Percentiles rank a stretch among this genome's conserved stretches.
phyloP scores from a whole-genome alignment of 108 stramenopile genomes.

The Parietichytrium sp. region DNA sequence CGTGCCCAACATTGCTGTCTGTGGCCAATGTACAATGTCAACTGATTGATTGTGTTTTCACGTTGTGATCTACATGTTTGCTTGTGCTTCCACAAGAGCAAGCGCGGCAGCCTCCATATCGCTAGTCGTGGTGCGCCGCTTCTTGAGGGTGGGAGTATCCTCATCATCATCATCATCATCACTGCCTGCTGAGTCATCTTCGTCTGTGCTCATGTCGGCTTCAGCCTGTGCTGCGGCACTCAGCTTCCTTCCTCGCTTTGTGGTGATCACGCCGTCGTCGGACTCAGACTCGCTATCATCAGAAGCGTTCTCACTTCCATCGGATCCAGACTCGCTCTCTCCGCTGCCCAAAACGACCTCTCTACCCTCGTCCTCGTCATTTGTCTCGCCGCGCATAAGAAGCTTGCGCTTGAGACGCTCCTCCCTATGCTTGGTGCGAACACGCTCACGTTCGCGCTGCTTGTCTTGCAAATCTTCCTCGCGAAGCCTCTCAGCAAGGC shows the following conservation, averaged over 20 bases:
- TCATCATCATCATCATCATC: background rate
- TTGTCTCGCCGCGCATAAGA: background rate
- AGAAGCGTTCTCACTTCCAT: background rate
- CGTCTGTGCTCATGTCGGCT: too few relatives aligned
- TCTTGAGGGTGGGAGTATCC: background rate
- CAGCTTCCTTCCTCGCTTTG: background rate
- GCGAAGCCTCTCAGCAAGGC: background rate
- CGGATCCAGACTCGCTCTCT: background rate
- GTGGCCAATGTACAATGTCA: too few relatives aligned
- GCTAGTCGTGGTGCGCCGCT: background rate
- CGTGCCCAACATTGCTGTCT: too few relatives aligned
- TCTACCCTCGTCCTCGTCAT: background rate
- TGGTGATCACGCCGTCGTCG: background rate
- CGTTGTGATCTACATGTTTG: too few relatives aligned
- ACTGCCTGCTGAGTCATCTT: background rate
- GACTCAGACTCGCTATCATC: background rate
- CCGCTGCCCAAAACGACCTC: background rate
- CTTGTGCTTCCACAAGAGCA: background rate
- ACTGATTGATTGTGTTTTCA: too few relatives aligned
- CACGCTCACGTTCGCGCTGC: background rate
- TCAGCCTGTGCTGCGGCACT: background rate
- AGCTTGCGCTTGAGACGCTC: background rate
- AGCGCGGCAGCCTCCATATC: slow-evolving; percentile 8
- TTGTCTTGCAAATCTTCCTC: slow-evolving; percentile 3
- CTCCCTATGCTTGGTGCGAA: background rate